Evolutionary conservation across 768 basidiomycete species (phyloP), one percentile per base, ranked within the genome.

Genomic region (Russula lepida): DNA sequence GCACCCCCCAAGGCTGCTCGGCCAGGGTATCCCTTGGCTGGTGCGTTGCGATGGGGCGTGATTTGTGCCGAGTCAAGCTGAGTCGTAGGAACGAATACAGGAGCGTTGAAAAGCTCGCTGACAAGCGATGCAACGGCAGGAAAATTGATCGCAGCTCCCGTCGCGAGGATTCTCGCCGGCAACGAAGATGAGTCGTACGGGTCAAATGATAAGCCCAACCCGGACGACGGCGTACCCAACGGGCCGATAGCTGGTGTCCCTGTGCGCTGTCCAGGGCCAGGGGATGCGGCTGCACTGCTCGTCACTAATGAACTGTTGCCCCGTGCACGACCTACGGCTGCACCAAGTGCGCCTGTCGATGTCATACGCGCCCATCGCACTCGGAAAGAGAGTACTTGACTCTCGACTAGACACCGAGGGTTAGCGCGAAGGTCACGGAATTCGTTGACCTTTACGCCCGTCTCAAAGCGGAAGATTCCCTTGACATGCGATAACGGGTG

Each of bases 381-480:
- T 27, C 91, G 84, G 77, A 93, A 87, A 19, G 86, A 82, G 37
- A 93, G 79, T 27, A 88, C 74, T 68, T 93, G 91, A 63, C 84
- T 86, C 73, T 93, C 91, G 46, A 93, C 75, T 25, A 93, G 81
- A 73, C 89, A 92, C 19, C 91, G 83, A 0, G 91, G 91, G 74
- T 93, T 93, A 13, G 91, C 91, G 32, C 91, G 85, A 23, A 92
- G 81, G 71, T 93, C 91, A 27, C 89, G 82, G 75, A 92, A 93
- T 71, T 93, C 91, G 65, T 83, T 85, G 54, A 92, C 91, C 70
- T 91, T 89, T 71, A 92, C 80, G 21, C 91, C 91, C 0, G 86
- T 91, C 71, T 93, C 91, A 72, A 93, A 92, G 21, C 91, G 85
- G 74, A 81, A 90, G 62, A 91, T 89, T 11, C 91, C 91, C 69